These are phyloP conservation scores for Talaromyces wortmannii DNA, from an alignment of 495 filamentous ascomycete genomes.

Conservation along the genomic window DNA sequence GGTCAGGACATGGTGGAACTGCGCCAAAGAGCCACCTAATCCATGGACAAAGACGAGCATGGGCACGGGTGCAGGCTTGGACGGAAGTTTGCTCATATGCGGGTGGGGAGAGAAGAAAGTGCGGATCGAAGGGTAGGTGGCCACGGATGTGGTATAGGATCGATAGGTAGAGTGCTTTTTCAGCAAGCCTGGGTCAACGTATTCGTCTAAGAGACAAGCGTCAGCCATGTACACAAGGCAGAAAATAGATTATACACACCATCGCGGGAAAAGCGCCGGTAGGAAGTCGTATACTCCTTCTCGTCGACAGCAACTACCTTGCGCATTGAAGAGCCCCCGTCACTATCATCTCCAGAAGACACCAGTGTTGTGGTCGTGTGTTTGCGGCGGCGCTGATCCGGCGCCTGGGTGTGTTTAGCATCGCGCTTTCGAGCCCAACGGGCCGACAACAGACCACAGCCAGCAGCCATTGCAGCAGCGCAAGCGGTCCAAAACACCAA, in stretches of 20 bases:
- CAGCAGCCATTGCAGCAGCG: conserved; percentile 31
- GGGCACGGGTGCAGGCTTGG: conserved; percentile 64
- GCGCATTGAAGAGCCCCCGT: conserved; percentile 10
- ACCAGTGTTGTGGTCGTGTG: conserved; percentile 26
- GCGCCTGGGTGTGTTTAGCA: conserved; percentile 6
- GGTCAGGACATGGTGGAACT: conserved; percentile 76
- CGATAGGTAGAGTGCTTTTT: conserved; percentile 67
- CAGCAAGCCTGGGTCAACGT: conserved; percentile 68
- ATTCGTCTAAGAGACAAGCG: conserved; percentile 1
- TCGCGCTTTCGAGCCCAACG: conserved; percentile 22
- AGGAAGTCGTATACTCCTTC: background rate
- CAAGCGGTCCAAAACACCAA: conserved; percentile 30
- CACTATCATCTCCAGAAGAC: conserved; percentile 38
- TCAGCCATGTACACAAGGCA: background rate
- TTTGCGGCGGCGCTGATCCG: conserved; percentile 19
- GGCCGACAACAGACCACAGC: conserved; percentile 29
- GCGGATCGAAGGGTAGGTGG: conserved; percentile 70
- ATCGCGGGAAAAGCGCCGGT: conserved; percentile 4
- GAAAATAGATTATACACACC: background rate
- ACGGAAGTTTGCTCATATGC: conserved; percentile 70
- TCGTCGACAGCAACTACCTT: background rate
- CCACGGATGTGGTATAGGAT: conserved; percentile 61
- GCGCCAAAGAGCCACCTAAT: conserved; percentile 79
- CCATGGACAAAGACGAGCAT: conserved; percentile 89
- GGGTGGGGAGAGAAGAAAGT: conserved; percentile 79